Evolutionary conservation across 176 grass and related monocot genomes (phyloP), one percentile per base, ranked within the genome.

Genomic region (Oropetium thomaeum): DNA sequence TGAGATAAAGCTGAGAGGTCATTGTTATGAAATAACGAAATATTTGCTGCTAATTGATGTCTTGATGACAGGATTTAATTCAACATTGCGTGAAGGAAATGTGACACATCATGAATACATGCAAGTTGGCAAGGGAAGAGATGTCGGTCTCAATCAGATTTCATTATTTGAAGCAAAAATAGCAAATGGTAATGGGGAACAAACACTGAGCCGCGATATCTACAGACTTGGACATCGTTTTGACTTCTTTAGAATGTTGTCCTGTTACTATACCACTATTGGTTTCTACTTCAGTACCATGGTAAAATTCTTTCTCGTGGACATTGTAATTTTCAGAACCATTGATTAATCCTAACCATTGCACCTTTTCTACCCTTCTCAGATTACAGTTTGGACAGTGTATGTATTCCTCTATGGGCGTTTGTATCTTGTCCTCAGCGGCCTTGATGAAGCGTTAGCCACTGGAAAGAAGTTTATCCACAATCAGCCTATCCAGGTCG

Each of bases 181-280:
- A 74, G 96, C 96, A 72, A 90, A 94, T 77, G 91, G 91, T 55
- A 98, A 92, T 23, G 96, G 96, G 4, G 96, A 98, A 29, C 91
- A 98, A 34, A 94, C 91, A 67, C 54, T 98, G 79, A 98, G 96
- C 59, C 91, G 84, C 10, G 96, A 92, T 15, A 53, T 94, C 27
- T 98, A 98, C 44, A 73, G 84, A 44, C 87, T 98, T 58, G 96
- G 96, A 12, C 96, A 98, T 67, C 88, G 89, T 70, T 94, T 98
- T 92, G 96, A 98, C 82, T 94, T 98, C 73, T 98, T 98, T 84
- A 98, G 87, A 77, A 94, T 98, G 96, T 49, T 98, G 71, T 98
- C 91, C 11, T 98, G 91, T 71, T 98, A 98, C 66, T 98, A 87
- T 22, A 94, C 96, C 28, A 98, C 96, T 15, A 88, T 98, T 67